phyloP scores from a whole-genome alignment of 176 grass and related monocot species.

The Eleusine indica region DNA sequence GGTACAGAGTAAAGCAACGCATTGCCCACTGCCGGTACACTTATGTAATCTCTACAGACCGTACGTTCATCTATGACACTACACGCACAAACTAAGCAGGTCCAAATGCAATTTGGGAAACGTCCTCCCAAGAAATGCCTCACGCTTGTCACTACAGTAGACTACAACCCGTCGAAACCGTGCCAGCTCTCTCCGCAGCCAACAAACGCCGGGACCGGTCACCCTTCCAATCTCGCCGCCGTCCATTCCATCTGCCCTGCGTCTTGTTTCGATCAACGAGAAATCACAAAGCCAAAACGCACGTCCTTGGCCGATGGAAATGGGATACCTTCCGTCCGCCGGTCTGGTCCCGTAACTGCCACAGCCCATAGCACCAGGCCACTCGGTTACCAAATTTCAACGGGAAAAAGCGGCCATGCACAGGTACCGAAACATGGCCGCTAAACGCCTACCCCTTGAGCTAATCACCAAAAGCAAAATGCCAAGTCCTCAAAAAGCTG shows the following conservation, averaged over 20 bases:
- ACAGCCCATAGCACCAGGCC: background rate
- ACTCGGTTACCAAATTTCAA: background rate
- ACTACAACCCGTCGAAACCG: background rate
- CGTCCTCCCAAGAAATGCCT: background rate
- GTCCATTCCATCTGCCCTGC: background rate
- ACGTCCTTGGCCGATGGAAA: conserved; percentile 27
- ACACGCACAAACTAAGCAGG: background rate
- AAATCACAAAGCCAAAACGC: background rate
- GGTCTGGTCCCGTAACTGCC: background rate
- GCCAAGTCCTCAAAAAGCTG: background rate
- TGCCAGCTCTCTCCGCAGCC: background rate
- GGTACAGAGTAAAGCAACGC: background rate
- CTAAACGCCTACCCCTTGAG: conserved; percentile 1
- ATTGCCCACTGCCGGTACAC: background rate
- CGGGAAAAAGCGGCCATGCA: background rate
- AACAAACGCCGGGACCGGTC: conserved; percentile 1
- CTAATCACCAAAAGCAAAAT: conserved; percentile 39
- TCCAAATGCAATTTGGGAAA: background rate
- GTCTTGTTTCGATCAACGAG: background rate
- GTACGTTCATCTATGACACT: background rate
- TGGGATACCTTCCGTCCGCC: conserved; percentile 37
- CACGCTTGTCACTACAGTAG: background rate
- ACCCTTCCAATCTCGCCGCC: background rate
- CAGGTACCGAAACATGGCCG: conserved; percentile 1
- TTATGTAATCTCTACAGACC: background rate